Conservation (phyloP, 2,329 filamentous ascomycete genomes). For the Beauveria scarabaeidicola region DNA sequence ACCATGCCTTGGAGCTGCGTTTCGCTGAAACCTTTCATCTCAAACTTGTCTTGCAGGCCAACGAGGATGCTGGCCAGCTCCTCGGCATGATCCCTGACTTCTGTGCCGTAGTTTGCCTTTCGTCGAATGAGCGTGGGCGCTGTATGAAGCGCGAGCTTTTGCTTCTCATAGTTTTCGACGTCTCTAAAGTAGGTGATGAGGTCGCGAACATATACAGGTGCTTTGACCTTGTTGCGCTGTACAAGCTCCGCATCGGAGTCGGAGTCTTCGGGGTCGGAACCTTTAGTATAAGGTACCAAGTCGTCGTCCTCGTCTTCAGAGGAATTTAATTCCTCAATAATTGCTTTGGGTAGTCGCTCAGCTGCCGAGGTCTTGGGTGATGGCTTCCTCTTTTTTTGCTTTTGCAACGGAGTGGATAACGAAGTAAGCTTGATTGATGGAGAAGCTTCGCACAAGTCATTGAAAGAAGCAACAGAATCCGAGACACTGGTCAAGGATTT, state of each 20-base stretch:
- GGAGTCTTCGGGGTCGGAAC: constrained; percentile 82
- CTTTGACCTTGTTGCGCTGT: constrained; percentile 69
- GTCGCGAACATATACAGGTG: constrained; percentile 86
- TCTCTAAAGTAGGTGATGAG: constrained; percentile 72
- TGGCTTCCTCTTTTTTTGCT: constrained; percentile 20
- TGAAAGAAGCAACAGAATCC: constrained; percentile 54
- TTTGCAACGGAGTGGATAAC: constrained; percentile 6
- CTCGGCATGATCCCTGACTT: constrained; percentile 75
- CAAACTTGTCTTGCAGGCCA: constrained; percentile 77
- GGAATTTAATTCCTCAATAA: constrained; percentile 59
- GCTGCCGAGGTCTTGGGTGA: constrained; percentile 22
- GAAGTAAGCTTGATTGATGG: background rate
- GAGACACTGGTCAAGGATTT: constrained; percentile 53
- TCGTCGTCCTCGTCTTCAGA: constrained; percentile 57
- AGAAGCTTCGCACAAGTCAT: constrained; percentile 33
- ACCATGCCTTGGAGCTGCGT: constrained; percentile 73
- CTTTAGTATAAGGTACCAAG: constrained; percentile 71
- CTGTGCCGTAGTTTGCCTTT: constrained; percentile 80
- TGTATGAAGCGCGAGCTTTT: constrained; percentile 68
- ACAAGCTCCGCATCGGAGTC: constrained; percentile 88
- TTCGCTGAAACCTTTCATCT: constrained; percentile 69
- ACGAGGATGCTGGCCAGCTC: constrained; percentile 71
- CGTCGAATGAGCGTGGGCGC: constrained; percentile 76
- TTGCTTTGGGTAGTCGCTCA: constrained; percentile 30
- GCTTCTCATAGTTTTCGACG: constrained; percentile 74